Conservation (phyloP, 2,329 filamentous ascomycete genomes). For the Coniochaeta hoffmannii region DNA sequence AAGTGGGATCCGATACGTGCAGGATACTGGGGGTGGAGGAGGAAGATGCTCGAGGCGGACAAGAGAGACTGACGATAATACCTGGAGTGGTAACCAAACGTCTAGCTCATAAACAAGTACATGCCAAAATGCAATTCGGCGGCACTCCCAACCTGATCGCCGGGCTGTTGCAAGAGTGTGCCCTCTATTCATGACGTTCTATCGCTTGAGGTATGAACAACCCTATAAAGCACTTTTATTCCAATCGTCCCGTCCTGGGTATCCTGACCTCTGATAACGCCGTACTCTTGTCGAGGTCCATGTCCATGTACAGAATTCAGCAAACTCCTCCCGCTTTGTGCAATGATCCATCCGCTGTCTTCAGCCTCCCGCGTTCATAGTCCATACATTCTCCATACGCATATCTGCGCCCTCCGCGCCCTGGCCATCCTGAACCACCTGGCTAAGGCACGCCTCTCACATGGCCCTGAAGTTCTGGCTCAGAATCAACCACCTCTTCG, state of each 20-base stretch:
- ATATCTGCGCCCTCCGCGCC: background rate
- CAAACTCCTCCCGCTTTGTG: background rate
- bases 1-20: conserved; percentile 87
- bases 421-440: background rate
- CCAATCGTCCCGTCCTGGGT: background rate
- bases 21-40: conserved; percentile 86
- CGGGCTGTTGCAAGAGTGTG: background rate
- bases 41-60: conserved; percentile 30
- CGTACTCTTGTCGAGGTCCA: no score
- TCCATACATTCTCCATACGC: no score
- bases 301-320: background rate
- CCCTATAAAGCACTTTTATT: background rate
- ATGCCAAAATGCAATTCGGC: no score
- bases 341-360: background rate
- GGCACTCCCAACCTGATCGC: no score
- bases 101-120: background rate
- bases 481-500: conserved; percentile 57
- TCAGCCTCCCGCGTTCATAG: no score
- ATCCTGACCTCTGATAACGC: background rate
- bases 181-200: background rate
- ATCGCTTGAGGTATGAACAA: background rate
- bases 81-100: no score
- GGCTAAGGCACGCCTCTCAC: conserved; percentile 19
- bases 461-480: conserved; percentile 64
- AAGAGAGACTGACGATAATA: background rate